phyloP scores from a whole-genome alignment of 2,329 filamentous ascomycete genomes.

The Fusarium decemcellulare region DNA sequence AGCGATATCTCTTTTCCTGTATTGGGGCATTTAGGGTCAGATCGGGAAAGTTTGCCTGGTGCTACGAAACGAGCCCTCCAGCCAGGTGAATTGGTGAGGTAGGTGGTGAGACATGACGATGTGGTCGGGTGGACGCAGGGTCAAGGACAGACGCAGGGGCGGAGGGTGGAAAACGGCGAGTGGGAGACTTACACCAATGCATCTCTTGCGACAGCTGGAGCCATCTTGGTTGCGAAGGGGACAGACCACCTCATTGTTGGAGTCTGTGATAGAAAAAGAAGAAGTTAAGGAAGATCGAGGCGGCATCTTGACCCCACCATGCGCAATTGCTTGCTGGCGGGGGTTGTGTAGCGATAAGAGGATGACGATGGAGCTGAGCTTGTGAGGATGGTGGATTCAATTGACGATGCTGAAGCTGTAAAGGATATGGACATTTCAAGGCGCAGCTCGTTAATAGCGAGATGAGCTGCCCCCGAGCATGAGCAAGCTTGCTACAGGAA shows the following conservation, averaged over 20 bases:
- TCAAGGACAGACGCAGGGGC: conserved; percentile 1
- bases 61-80: conserved; percentile 25
- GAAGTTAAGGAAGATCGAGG: conserved; percentile 88
- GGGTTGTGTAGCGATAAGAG: conserved; percentile 41
- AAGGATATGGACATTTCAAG: conserved; percentile 46
- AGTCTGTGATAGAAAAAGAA: conserved; percentile 92
- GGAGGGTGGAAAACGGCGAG: conserved; percentile 10
- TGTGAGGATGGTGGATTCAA: conserved; percentile 46
- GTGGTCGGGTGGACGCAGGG: conserved; percentile 26
- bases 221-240: conserved; percentile 96
- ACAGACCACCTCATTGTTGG: conserved; percentile 97
- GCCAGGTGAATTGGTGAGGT: conserved; percentile 29
- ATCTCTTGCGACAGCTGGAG: conserved; percentile 96
- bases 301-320: conserved; percentile 84
- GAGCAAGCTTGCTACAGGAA: conserved; percentile 44
- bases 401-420: conserved; percentile 46
- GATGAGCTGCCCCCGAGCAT: conserved; percentile 43
- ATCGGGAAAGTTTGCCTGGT: conserved; percentile 34
- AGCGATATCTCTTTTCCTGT: conserved; percentile 95
- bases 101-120: conserved; percentile 47
- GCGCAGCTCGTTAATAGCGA: conserved; percentile 36
- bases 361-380: conserved; percentile 30
- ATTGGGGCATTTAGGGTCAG: conserved; percentile 44
- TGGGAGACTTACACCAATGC: conserved; percentile 87
- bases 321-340: conserved; percentile 50